These are phyloP conservation scores for Telopea speciosissima DNA, from an alignment of 177 flowering plant genomes.

Conservation along the genomic window DNA sequence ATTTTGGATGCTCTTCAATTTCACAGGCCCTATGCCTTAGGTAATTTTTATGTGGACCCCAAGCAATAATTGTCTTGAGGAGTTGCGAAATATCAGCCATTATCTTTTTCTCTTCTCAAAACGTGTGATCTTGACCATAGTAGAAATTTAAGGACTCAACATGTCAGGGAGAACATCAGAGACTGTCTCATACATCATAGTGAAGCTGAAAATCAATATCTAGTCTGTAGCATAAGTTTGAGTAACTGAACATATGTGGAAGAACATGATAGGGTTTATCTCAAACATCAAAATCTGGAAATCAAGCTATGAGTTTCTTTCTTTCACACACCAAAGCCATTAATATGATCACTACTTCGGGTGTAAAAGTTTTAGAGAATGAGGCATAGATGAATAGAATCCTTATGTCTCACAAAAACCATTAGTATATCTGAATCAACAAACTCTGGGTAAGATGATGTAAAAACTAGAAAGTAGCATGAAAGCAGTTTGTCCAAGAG, in stretches of 20 bases:
- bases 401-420: neutral
- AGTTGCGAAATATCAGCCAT: too few relatives aligned
- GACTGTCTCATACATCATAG: neutral
- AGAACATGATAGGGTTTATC: neutral
- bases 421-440: neutral
- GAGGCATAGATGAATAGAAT: neutral
- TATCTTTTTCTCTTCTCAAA: neutral
- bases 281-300: neutral
- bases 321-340: neutral
- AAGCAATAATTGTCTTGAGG: too few relatives aligned
- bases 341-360: neutral
- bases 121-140: neutral
- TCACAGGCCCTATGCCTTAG: too few relatives aligned
- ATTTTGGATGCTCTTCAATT: too few relatives aligned
- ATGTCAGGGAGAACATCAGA: neutral
- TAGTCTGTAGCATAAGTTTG: too few relatives aligned
- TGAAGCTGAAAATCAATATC: neutral
- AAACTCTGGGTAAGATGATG: neutral
- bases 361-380: neutral
- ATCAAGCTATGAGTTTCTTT: neutral
- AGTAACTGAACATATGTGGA: too few relatives aligned
- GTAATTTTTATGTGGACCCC: too few relatives aligned
- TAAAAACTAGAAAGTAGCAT: neutral
- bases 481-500: neutral
- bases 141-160: slow-evolving; percentile 1